Conservation (phyloP, 1,284 basidiomycete genomes). For the Boletus albobrunnescens region DNA sequence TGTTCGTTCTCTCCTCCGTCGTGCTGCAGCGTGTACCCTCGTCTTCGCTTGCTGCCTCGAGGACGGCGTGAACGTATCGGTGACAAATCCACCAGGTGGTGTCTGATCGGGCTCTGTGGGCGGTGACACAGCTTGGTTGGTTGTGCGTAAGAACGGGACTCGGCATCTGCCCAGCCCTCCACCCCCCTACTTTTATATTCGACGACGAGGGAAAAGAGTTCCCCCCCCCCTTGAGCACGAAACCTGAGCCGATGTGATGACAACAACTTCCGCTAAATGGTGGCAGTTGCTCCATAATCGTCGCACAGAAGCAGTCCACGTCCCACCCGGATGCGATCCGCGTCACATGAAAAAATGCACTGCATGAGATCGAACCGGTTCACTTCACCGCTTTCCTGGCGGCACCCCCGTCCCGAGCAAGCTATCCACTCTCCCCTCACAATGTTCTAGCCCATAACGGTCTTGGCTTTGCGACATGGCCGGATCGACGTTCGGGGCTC, state of each 20-base stretch:
- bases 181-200: constrained; percentile 19
- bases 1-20: constrained; percentile 5
- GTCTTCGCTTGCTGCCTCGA: constrained; percentile 34
- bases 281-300: constrained; percentile 14
- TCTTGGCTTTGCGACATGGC: constrained; percentile 15
- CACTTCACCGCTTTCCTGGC: constrained; percentile 14
- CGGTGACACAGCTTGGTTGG: constrained; percentile 16
- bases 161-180: neutral
- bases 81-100: constrained; percentile 21
- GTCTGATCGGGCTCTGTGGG: constrained; percentile 21
- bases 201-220: neutral
- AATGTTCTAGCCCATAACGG: neutral
- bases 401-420: constrained; percentile 5
- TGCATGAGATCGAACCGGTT: constrained; percentile 16
- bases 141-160: too few species aligned
- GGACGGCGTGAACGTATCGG: constrained; percentile 25
- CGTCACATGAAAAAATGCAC: constrained; percentile 9
- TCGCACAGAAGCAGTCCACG: neutral
- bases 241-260: constrained; percentile 5
- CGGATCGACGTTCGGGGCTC: constrained; percentile 23
- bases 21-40: constrained; percentile 13
- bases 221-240: constrained; percentile 1
- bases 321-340: constrained; percentile 18
- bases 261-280: constrained; percentile 10
- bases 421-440: constrained; percentile 1